Evolutionary conservation across 1,139 yeast species (phyloP).

Genomic region (Suhomyces terraborum): DNA sequence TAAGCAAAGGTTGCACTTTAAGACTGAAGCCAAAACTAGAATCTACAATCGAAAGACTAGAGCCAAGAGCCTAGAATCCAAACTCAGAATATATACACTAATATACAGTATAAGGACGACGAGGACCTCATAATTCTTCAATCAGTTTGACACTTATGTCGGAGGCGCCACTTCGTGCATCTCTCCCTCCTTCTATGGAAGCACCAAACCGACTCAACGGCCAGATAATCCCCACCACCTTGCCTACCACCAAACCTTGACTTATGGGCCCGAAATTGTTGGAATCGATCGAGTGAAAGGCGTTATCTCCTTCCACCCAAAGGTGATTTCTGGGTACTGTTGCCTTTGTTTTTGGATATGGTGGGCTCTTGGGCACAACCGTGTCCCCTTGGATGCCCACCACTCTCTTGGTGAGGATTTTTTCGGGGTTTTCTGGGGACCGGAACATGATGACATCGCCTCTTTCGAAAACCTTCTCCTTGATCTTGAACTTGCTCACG

Average conservation of each 20-base stretch:
- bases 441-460: slow-evolving; percentile 79
- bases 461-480: slow-evolving; percentile 46
- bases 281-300: slow-evolving; percentile 79
- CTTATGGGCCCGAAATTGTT: slow-evolving; percentile 86
- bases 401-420: slow-evolving; percentile 72
- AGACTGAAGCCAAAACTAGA: too few relatives aligned
- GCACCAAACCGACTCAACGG: slow-evolving; percentile 60
- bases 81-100: background rate
- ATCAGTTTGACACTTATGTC: slow-evolving; percentile 10
- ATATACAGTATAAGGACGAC: background rate
- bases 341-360: slow-evolving; percentile 65
- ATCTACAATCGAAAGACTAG: background rate
- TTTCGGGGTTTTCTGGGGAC: slow-evolving; percentile 78
- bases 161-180: slow-evolving; percentile 25
- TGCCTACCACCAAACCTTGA: slow-evolving; percentile 74
- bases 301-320: slow-evolving; percentile 95
- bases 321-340: slow-evolving; percentile 75
- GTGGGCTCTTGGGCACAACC: slow-evolving; percentile 55
- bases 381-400: slow-evolving; percentile 74
- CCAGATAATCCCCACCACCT: slow-evolving; percentile 65
- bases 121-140: slow-evolving; percentile 8
- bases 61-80: too few relatives aligned
- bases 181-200: slow-evolving; percentile 44
- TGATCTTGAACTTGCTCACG: slow-evolving; percentile 64
- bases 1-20: too few relatives aligned